Percentiles rank a stretch among this genome's conserved stretches.
Conservation (phyloP, 345 rosid genomes). For the Salix caprea region DNA sequence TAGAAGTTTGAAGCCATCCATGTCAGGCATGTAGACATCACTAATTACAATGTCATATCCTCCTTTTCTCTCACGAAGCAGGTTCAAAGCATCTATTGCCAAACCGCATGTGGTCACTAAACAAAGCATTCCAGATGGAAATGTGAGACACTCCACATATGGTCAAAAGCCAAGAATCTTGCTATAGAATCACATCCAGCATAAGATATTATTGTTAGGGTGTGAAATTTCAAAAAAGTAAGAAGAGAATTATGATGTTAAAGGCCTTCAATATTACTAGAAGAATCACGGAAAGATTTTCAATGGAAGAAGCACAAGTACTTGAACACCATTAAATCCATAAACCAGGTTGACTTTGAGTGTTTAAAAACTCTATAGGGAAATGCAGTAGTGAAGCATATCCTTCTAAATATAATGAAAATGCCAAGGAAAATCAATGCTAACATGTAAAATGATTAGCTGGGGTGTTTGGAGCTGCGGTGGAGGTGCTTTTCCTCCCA, state of each 20-base stretch:
- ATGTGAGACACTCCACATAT: conserved; percentile 5
- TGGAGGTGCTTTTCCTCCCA: not conserved
- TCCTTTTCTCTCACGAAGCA: conserved; percentile 82
- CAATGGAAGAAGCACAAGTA: not conserved
- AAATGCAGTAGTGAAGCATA: not conserved
- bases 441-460: not conserved
- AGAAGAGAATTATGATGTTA: not conserved
- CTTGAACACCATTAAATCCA: not conserved
- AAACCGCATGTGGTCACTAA: conserved; percentile 82
- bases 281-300: not conserved
- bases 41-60: conserved; percentile 93
- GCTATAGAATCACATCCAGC: not conserved
- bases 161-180: not conserved
- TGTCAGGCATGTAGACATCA: conserved; percentile 99
- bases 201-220: not conserved
- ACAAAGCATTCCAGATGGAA: conserved; percentile 17
- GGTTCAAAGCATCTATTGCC: conserved; percentile 77
- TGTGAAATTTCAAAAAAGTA: not conserved
- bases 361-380: too few relatives aligned
- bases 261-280: not conserved
- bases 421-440: not conserved
- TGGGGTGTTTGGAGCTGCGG: not conserved
- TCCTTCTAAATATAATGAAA: not conserved
- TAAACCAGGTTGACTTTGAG: not conserved
- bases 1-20: conserved; percentile 96